Conservation (phyloP, 257 asterid species). For the Solanum appendiculatum region DNA sequence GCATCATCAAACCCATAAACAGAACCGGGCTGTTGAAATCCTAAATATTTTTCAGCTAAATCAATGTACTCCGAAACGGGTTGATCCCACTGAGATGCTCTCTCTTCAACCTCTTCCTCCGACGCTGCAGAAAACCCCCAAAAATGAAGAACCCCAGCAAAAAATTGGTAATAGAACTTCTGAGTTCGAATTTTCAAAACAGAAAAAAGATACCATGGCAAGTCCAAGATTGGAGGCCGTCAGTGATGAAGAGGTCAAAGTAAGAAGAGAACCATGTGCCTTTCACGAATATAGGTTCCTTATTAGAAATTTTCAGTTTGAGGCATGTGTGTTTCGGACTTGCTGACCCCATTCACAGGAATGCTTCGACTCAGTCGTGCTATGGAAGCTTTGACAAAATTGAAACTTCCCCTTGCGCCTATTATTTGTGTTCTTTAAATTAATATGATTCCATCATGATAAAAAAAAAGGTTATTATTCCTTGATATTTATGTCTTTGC, state of each 20-base stretch:
- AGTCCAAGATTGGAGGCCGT: slow-evolving; percentile 69
- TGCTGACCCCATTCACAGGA: background rate
- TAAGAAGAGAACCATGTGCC: slow-evolving; percentile 74
- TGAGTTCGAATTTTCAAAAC: no score
- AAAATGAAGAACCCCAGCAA: background rate
- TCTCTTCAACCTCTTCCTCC: slow-evolving; percentile 77
- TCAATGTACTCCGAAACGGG: slow-evolving; percentile 61
- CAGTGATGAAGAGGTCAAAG: slow-evolving; percentile 61
- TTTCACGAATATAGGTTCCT: slow-evolving; percentile 65
- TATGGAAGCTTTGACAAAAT: background rate
- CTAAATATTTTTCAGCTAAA: slow-evolving; percentile 68
- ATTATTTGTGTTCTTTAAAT: background rate
- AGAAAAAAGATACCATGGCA: slow-evolving; percentile 38
- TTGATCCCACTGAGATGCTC: slow-evolving; percentile 92
- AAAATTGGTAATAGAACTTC: no score
- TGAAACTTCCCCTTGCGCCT: background rate
- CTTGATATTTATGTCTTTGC: no score
- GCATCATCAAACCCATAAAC: slow-evolving; percentile 78
- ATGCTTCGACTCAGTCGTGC: background rate
- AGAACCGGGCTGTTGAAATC: slow-evolving; percentile 82
- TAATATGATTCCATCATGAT: no score
- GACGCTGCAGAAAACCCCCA: slow-evolving; percentile 28
- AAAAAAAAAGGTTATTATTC: no score
- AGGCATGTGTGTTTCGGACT: slow-evolving; percentile 63
- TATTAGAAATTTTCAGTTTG: slow-evolving; percentile 39